Base-by-base conservation (phyloP, 1,139 yeast genomes). In the Suhomyces yuchorum region DNA sequence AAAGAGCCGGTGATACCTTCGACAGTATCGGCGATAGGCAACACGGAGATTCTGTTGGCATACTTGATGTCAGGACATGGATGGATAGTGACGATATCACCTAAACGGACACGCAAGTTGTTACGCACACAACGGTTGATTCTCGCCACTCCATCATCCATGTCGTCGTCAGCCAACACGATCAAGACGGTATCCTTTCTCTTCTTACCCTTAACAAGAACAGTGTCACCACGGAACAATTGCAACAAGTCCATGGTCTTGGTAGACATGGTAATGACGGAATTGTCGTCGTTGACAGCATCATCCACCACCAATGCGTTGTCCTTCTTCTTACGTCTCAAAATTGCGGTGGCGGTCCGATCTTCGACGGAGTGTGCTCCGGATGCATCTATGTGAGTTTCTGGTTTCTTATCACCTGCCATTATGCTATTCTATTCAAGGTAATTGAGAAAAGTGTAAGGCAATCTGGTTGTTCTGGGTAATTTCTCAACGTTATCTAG, bases 61-160 rank as follows among this genome's bases (percentile, higher is more conserved):
- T 92, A 95, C 73, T 93, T 93, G 78, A 93, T 93, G 69, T 93
- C 99, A 28, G 99, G 97, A 67, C 97, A 93, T 40, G 99, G 96
- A 65, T 90, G 97, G 55, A 95, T 79, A 38, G 96, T 80, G 51
- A 93, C 81, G 56, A 93, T 80, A 63, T 93, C 99, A 58, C 99
- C 97, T 56, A 93, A 79, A 68, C 98, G 85, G 52, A 93, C 95
- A 58, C 98, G 82, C 68, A 93, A 79, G 74, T 93, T 93, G 76
- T 89, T 90, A 74, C 99, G 87, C 40, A 93, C 97, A 61, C 93
- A 95, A 67, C 99, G 84, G 75, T 95, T 93, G 66, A 93, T 75
- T 67, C 98, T 81, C 56, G 96, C 96, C 52, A 90, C 87, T 46
- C 99, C 99, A 63, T 92, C 97, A 60, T 88, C 97, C 78, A 93